Conservation (phyloP, 768 basidiomycete species). For the Mycena haematopus region DNA sequence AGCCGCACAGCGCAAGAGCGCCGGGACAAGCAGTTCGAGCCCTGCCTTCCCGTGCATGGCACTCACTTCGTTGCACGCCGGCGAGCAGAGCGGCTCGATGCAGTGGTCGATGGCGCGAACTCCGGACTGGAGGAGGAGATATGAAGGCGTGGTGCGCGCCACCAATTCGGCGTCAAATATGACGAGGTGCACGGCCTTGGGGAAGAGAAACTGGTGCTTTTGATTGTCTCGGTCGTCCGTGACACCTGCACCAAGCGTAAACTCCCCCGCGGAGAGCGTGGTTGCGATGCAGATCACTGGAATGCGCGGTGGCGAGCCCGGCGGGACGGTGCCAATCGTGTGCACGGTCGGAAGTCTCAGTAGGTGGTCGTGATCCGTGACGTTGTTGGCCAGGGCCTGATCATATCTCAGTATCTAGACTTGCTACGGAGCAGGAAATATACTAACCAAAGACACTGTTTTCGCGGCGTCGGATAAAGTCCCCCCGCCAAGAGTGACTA, state of each 20-base stretch:
- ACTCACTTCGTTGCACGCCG: constrained; percentile 5
- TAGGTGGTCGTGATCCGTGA: background rate
- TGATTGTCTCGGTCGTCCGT: constrained; percentile 17
- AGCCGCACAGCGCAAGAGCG: constrained; percentile 7
- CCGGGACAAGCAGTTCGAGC: constrained; percentile 9
- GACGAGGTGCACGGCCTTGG: constrained; percentile 1
- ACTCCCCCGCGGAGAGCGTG: constrained; percentile 17
- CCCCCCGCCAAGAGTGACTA: constrained; percentile 12
- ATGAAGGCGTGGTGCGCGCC: background rate
- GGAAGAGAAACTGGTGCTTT: constrained; percentile 11
- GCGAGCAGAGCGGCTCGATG: constrained; percentile 12
- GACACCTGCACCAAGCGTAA: background rate
- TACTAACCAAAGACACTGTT: constrained; percentile 2
- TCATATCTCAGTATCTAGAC: background rate
- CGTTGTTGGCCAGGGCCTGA: constrained; percentile 8
- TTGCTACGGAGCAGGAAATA: background rate
- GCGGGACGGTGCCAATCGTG: background rate
- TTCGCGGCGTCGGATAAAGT: constrained; percentile 8
- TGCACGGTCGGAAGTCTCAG: background rate
- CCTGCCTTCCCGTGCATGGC: constrained; percentile 7
- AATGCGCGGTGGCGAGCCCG: background rate
- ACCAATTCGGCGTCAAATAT: constrained; percentile 4
- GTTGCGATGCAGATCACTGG: constrained; percentile 13
- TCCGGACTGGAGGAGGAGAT: constrained; percentile 10
- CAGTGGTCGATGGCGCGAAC: constrained; percentile 14